A percentile compares a stretch with the other conserved stretches of the same genome.
Evolutionary conservation across 768 basidiomycete genomes (phyloP).

Genomic region (Rhizopogon rudus): DNA sequence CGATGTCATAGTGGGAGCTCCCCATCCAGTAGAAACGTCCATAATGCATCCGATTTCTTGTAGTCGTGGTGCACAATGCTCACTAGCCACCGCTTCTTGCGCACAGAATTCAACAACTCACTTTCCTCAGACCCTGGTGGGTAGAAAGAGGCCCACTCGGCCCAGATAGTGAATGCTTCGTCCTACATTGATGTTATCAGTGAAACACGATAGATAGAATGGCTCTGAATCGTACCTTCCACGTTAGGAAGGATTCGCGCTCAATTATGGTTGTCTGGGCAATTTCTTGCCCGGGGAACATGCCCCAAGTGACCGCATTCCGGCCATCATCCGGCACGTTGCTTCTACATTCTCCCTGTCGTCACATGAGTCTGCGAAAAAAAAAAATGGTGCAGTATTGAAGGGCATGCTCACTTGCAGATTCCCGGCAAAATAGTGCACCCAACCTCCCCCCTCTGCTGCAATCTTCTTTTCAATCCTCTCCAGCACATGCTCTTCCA

Average conservation of each 20-base stretch:
- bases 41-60: constrained; percentile 70
- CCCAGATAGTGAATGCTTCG: constrained; percentile 95
- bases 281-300: constrained; percentile 96
- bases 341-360: constrained; percentile 70
- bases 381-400: neutral
- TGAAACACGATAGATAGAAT: neutral
- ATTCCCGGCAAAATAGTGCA: constrained; percentile 87
- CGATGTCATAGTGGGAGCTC: neutral
- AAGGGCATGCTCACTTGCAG: constrained; percentile 43
- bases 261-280: constrained; percentile 97
- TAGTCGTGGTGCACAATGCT: constrained; percentile 94
- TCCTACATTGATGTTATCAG: constrained; percentile 47
- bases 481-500: constrained; percentile 51
- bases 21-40: constrained; percentile 70
- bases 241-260: constrained; percentile 87
- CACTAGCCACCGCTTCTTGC: constrained; percentile 81
- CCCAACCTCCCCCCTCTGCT: constrained; percentile 53
- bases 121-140: constrained; percentile 71
- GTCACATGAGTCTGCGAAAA: neutral
- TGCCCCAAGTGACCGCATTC: constrained; percentile 98
- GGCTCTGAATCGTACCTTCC: constrained; percentile 72
- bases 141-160: constrained; percentile 89
- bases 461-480: constrained; percentile 53
- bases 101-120: constrained; percentile 63
- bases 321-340: constrained; percentile 77